phyloP scores from a whole-genome alignment of 108 stramenopile genomes.

The Nitzschia sp. region DNA sequence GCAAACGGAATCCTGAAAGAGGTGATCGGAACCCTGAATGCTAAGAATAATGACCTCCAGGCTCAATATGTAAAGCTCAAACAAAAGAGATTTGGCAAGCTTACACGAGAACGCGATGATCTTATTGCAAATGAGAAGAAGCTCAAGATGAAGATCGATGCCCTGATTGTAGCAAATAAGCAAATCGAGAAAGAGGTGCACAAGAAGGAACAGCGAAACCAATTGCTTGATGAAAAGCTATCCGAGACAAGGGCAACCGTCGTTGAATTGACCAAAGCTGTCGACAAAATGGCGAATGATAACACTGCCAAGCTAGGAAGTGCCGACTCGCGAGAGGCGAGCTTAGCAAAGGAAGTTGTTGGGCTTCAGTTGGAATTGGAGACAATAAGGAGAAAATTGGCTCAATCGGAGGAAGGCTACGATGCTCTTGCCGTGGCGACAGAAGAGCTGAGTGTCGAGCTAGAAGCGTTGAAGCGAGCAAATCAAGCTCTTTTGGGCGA shows the following conservation, averaged over 20 bases:
- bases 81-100: neutral
- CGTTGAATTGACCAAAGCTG: neutral
- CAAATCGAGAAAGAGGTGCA: neutral
- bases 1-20: neutral
- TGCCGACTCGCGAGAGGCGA: neutral
- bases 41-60: neutral
- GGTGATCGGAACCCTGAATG: neutral
- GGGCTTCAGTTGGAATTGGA: constrained; percentile 4
- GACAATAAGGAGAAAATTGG: neutral
- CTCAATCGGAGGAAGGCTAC: neutral
- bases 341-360: constrained; percentile 14
- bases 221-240: neutral
- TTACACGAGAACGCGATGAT: neutral
- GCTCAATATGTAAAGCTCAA: neutral
- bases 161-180: neutral
- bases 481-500: neutral
- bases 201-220: neutral
- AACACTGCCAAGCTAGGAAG: neutral
- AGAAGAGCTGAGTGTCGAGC: neutral
- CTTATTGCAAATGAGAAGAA: neutral
- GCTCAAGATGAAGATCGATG: neutral
- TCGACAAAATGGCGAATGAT: neutral
- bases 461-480: neutral
- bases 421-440: neutral
- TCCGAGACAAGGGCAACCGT: neutral